These are phyloP conservation scores for Picochlorum sp. DNA, from an alignment of 139 green algal species.

Conservation along the genomic window DNA sequence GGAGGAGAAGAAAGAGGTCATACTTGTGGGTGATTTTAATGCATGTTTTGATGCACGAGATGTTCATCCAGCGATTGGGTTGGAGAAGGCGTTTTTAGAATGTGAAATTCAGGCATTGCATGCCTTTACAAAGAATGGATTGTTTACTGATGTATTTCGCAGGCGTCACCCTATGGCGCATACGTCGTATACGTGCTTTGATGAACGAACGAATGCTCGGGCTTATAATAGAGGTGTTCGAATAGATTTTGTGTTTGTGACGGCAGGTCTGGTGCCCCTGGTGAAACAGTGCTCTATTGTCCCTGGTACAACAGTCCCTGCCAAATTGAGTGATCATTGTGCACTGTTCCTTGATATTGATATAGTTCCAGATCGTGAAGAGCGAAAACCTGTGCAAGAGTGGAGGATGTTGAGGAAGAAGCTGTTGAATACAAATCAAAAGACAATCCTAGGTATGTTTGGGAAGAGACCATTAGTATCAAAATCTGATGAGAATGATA, in stretches of 20 bases:
- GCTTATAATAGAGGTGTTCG: constrained; percentile 58
- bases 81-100: constrained; percentile 23
- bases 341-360: constrained; percentile 10
- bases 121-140: constrained; percentile 20
- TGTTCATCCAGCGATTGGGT: constrained; percentile 29
- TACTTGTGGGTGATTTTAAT: constrained; percentile 62
- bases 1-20: constrained; percentile 33
- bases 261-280: constrained; percentile 32
- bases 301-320: constrained; percentile 32
- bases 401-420: constrained; percentile 23
- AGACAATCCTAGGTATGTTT: constrained; percentile 38
- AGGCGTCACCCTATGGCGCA: constrained; percentile 22
- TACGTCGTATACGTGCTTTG: constrained; percentile 39
- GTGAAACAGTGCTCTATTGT: constrained; percentile 52
- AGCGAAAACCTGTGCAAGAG: neutral
- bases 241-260: constrained; percentile 60
- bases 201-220: constrained; percentile 54
- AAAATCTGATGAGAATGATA: neutral
- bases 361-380: constrained; percentile 11
- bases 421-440: constrained; percentile 40
- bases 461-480: neutral
- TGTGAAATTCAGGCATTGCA: constrained; percentile 30
- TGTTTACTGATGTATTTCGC: constrained; percentile 48
- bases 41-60: constrained; percentile 33
- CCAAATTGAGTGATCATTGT: constrained; percentile 54